phyloP scores from a whole-genome alignment of 495 filamentous ascomycete species.

The Platismatia glauca region DNA sequence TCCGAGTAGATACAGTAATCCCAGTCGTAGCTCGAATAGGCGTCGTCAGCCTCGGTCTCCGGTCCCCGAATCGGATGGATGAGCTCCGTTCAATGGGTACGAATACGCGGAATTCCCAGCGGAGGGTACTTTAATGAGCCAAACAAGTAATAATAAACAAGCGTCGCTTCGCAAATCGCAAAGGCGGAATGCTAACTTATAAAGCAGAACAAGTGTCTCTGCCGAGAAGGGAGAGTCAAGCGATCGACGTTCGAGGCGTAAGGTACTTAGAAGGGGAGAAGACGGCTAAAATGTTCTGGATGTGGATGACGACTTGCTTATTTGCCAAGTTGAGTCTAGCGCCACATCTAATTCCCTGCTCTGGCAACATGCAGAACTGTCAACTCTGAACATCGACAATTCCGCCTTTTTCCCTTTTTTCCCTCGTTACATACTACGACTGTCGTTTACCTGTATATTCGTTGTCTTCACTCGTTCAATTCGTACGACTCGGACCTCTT shows the following conservation, averaged over 20 bases:
- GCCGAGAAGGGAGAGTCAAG: not conserved
- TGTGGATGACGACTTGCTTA: not conserved
- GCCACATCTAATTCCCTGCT: not conserved
- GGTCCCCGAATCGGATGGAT: not conserved
- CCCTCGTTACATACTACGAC: not conserved
- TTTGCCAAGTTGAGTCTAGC: not conserved
- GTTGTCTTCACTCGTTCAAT: slow-evolving; percentile 15
- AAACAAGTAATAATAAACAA: too few species aligned
- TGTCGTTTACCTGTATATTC: not conserved
- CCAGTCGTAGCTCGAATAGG: not conserved
- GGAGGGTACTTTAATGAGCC: too few species aligned
- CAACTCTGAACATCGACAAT: not conserved
- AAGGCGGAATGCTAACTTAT: too few species aligned
- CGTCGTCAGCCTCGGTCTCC: slow-evolving; percentile 14
- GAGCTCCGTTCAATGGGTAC: not conserved
- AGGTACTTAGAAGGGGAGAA: too few species aligned
- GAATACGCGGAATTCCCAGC: not conserved
- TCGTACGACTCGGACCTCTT: not conserved
- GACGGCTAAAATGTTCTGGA: too few species aligned
- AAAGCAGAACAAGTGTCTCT: too few species aligned
- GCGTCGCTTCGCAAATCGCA: not conserved
- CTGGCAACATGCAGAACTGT: not conserved
- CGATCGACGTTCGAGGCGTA: not conserved
- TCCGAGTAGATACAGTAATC: not conserved
- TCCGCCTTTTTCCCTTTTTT: too few species aligned